Conservation (phyloP, 2,329 filamentous ascomycete genomes). For the Akanthomyces lecanii region DNA sequence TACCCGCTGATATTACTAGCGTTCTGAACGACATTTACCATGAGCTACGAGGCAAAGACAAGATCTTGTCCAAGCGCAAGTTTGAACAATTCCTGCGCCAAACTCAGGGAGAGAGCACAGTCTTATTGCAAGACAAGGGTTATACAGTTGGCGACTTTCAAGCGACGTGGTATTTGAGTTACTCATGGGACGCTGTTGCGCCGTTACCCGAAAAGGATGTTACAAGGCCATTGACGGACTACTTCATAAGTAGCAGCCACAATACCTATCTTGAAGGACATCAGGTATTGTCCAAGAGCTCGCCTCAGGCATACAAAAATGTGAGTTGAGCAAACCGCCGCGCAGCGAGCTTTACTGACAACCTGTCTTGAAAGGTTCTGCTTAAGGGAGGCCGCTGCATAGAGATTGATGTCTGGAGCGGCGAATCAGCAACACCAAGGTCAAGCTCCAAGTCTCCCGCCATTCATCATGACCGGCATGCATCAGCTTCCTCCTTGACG, state of each 20-base stretch:
- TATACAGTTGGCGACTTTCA: slow-evolving; percentile 49
- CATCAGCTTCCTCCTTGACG: slow-evolving; percentile 43
- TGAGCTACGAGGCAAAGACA: slow-evolving; percentile 35
- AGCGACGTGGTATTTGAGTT: slow-evolving; percentile 42
- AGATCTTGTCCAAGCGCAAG: slow-evolving; percentile 29
- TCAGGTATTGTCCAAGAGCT: slow-evolving; percentile 74
- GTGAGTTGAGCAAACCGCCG: slow-evolving; percentile 41
- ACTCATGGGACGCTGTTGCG: slow-evolving; percentile 40
- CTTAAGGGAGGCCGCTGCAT: slow-evolving; percentile 79
- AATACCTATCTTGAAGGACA: slow-evolving; percentile 90
- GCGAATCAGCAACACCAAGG: slow-evolving; percentile 43
- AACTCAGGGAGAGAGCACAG: slow-evolving; percentile 42
- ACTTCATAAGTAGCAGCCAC: slow-evolving; percentile 92
- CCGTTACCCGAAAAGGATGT: slow-evolving; percentile 52
- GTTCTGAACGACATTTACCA: slow-evolving; percentile 47
- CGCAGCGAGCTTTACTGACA: neutral
- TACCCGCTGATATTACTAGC: slow-evolving; percentile 46
- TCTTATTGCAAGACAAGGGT: slow-evolving; percentile 34
- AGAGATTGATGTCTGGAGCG: slow-evolving; percentile 94
- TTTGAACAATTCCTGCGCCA: slow-evolving; percentile 47
- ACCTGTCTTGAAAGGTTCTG: slow-evolving; percentile 53
- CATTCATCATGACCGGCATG: slow-evolving; percentile 41
- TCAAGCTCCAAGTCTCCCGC: slow-evolving; percentile 35
- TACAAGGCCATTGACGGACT: slow-evolving; percentile 72
- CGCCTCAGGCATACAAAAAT: slow-evolving; percentile 71